phyloP scores from a whole-genome alignment of 345 rosid species.

The Syzygium aqueum region DNA sequence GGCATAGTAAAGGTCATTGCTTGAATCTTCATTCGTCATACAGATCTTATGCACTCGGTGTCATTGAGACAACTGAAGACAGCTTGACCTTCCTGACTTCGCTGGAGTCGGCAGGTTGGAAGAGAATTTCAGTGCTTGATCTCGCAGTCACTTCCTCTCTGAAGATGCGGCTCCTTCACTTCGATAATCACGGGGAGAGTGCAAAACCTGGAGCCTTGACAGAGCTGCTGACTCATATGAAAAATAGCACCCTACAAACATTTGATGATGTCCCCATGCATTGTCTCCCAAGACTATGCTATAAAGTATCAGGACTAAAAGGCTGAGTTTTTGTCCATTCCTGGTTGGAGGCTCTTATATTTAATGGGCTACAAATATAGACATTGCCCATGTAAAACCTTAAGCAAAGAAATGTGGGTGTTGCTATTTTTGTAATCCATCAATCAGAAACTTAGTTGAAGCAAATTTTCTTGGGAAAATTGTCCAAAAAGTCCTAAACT shows the following conservation, averaged over 20 bases:
- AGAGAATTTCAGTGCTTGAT: conserved; percentile 75
- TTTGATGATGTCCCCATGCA: too few relatives aligned
- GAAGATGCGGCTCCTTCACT: conserved; percentile 63
- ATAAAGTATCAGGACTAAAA: neutral
- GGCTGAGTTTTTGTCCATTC: neutral
- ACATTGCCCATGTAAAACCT: neutral
- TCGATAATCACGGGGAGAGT: conserved; percentile 68
- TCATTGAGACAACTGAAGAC: conserved; percentile 55
- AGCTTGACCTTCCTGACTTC: conserved; percentile 66
- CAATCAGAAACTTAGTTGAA: neutral
- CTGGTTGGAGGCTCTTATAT: neutral
- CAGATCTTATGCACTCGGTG: conserved; percentile 50
- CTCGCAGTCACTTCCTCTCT: conserved; percentile 64
- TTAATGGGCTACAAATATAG: neutral
- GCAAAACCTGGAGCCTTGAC: conserved; percentile 65
- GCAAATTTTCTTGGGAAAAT: neutral
- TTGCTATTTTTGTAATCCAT: neutral
- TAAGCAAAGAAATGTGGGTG: neutral
- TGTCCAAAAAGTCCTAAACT: too few relatives aligned
- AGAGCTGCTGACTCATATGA: conserved; percentile 35
- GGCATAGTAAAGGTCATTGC: neutral
- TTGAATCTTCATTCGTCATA: neutral
- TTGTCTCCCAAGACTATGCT: neutral
- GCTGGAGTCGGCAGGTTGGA: conserved; percentile 43
- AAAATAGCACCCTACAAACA: neutral